Percentiles rank a stretch among this genome's conserved stretches.
Conservation (phyloP, 495 filamentous ascomycete species). For the Penicillium ochrochloron region DNA sequence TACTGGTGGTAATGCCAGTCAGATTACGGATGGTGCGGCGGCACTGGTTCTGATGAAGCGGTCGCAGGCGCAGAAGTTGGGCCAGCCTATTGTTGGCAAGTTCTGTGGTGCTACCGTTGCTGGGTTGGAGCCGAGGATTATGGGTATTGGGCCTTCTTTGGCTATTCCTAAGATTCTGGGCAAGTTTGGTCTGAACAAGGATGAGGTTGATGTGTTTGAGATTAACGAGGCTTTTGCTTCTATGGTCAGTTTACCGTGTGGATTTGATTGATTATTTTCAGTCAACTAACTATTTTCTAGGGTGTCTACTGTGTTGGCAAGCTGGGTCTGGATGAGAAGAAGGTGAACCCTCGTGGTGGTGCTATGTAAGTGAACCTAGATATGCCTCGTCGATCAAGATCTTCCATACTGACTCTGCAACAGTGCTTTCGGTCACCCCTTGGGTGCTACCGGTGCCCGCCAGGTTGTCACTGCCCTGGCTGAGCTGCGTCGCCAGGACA, state of each 20-base stretch:
- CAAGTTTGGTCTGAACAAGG: conserved; percentile 74
- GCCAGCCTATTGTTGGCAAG: conserved; percentile 89
- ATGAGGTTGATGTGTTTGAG: conserved; percentile 89
- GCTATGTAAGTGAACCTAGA: conserved; percentile 55
- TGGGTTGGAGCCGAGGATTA: conserved; percentile 87
- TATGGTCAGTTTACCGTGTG: conserved; percentile 62
- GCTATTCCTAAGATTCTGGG: conserved; percentile 91
- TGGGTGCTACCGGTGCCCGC: conserved; percentile 77
- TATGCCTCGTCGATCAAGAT: neutral
- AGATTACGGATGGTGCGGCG: conserved; percentile 94
- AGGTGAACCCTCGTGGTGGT: conserved; percentile 89
- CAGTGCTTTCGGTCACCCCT: conserved; percentile 77
- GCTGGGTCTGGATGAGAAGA: conserved; percentile 74
- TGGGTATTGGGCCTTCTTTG: conserved; percentile 93
- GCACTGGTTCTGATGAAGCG: conserved; percentile 93
- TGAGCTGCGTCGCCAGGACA: conserved; percentile 74
- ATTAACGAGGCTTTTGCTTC: conserved; percentile 96
- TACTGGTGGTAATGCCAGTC: conserved; percentile 90
- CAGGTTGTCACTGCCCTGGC: conserved; percentile 86
- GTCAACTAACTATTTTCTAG: conserved; percentile 19
- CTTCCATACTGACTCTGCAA: conserved; percentile 9
- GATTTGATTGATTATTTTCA: neutral
- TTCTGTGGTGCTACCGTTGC: conserved; percentile 88
- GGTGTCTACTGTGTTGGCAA: conserved; percentile 84
- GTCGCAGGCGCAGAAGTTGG: conserved; percentile 77